Percentiles rank a stretch among this genome's conserved stretches.
These are phyloP conservation scores for Penicillium verhagenii DNA, from an alignment of 495 filamentous ascomycete genomes.

Conservation along the genomic window DNA sequence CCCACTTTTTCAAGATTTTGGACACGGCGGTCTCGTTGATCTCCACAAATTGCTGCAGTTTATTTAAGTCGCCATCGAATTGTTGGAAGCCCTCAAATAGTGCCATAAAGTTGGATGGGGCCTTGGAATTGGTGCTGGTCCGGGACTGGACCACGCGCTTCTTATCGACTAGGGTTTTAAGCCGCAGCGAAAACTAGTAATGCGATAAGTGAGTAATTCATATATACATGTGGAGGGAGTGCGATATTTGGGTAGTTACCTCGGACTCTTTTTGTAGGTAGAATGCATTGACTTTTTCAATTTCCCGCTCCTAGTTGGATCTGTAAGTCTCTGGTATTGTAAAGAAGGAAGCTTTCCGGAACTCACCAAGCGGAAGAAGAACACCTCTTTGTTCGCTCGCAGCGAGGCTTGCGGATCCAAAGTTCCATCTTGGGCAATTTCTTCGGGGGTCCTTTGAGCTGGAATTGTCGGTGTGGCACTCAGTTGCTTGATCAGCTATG, in stretches of 20 bases:
- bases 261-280: slow-evolving; percentile 98
- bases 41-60: slow-evolving; percentile 97
- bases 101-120: slow-evolving; percentile 87
- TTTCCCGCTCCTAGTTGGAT: slow-evolving; percentile 75
- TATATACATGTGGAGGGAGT: background rate
- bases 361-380: slow-evolving; percentile 93
- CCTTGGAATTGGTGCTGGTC: slow-evolving; percentile 68
- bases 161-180: slow-evolving; percentile 91
- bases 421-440: slow-evolving; percentile 43
- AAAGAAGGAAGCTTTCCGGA: background rate
- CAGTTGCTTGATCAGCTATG: slow-evolving; percentile 95
- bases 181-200: slow-evolving; percentile 79
- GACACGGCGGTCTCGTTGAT: slow-evolving; percentile 97
- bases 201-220: slow-evolving; percentile 5
- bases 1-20: slow-evolving; percentile 99
- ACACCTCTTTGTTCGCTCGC: slow-evolving; percentile 96
- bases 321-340: background rate
- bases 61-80: slow-evolving; percentile 93
- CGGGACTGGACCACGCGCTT: slow-evolving; percentile 84
- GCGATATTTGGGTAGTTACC: slow-evolving; percentile 60
- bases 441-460: slow-evolving; percentile 62
- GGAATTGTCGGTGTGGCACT: slow-evolving; percentile 83
- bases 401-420: slow-evolving; percentile 82
- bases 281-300: slow-evolving; percentile 98
- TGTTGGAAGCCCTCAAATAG: slow-evolving; percentile 96